Evolutionary conservation across 2,329 filamentous ascomycete species (phyloP), one percentile per base, ranked within the genome.

Genomic region (Helminthosporium solani): DNA sequence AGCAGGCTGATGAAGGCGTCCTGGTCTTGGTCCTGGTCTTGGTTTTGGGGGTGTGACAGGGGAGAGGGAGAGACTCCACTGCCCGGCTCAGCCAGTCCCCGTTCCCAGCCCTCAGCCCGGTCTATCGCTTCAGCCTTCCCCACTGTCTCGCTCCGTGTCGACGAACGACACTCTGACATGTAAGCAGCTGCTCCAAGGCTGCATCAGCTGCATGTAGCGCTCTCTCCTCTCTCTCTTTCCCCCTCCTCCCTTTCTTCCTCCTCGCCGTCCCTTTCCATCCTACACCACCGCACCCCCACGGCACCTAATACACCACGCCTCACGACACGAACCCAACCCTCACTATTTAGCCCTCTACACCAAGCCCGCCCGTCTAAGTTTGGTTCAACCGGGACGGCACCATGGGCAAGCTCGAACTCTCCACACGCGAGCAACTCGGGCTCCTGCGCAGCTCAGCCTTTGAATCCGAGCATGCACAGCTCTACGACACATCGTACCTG

Each of bases 381-480:
- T n/a, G n/a, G n/a, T n/a, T n/a, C n/a, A n/a, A 31, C 12, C 28
- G 28, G 14, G 6, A n/a, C 8, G 25, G 12, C 52, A 49, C 49
- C 44, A 66, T 66, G 63, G 61, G 56, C 31, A 60, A 50, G 9
- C 46, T 56, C 28, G 54, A 57, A 23, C 27, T 59, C 43, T 63
- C 58, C 38, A 58, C 58, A 14, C 60, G 36, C 46, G 61, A 67
- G 25, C 58, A 67, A 34, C 63, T 70, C 19, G 61, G 66, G 50
- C 50, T 68, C 36, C 42, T 70, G 35, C 57, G 66, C 43, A 68
- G 66, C 49, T 68, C 65, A 4, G 66, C 66, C 40, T 70, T 70
- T 42, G 66, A 70, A 47, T 61, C 56, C 11, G 66, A 70, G 45
- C 66, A 70, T 46, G 65, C 66, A 42, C 67, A 65, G 60, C 59